Conservation (phyloP, 1,139 yeast species). For the Suhomyces chickasaworum region DNA sequence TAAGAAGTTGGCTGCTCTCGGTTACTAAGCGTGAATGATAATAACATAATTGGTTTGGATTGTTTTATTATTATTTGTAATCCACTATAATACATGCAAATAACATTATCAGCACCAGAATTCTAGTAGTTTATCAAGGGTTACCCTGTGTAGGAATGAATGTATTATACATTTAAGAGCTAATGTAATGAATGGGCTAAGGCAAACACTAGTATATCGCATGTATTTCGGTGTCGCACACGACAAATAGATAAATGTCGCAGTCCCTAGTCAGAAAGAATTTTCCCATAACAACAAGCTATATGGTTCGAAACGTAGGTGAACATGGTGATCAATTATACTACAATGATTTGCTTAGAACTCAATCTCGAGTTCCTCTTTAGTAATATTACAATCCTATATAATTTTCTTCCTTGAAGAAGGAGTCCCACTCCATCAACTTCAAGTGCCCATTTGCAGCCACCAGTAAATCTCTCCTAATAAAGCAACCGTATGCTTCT, state of each 20-base stretch:
- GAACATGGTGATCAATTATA: too few species aligned
- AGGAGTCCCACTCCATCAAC: background rate
- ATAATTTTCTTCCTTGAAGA: background rate
- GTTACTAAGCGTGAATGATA: constrained; percentile 55
- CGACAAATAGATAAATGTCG: too few species aligned
- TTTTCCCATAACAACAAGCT: too few species aligned
- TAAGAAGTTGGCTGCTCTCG: constrained; percentile 75
- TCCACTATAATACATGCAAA: constrained; percentile 16
- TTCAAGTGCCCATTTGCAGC: background rate
- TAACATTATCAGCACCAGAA: constrained; percentile 10
- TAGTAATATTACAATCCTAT: background rate
- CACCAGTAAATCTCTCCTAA: background rate
- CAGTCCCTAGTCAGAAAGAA: too few species aligned
- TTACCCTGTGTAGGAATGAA: background rate
- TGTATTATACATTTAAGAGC: background rate
- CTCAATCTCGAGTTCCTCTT: background rate
- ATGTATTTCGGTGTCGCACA: too few species aligned
- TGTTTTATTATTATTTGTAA: constrained; percentile 15
- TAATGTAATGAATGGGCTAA: too few species aligned
- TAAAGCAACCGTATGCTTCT: background rate
- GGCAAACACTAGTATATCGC: too few species aligned
- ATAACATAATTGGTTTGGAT: constrained; percentile 13
- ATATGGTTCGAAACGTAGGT: too few species aligned
- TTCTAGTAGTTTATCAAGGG: background rate
- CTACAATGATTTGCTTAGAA: too few species aligned